Evolutionary conservation across 169 alveolate genomes (phyloP).

Genomic region (Blepharisma undulans): DNA sequence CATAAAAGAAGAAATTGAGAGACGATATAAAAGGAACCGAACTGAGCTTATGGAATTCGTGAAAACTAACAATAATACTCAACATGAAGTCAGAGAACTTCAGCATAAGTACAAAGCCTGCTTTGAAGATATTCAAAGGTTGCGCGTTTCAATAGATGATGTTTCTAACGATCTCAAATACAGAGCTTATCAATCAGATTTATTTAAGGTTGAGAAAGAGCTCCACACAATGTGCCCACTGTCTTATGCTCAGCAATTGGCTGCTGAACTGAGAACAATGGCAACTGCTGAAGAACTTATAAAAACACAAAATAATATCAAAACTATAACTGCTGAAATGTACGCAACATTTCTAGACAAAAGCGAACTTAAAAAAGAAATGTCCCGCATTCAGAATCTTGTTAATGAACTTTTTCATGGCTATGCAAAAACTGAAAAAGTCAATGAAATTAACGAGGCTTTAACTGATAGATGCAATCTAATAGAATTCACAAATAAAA

Average conservation of each 20-base stretch:
- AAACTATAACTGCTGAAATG: background rate
- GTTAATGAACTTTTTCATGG: background rate
- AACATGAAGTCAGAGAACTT: background rate
- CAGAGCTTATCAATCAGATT: slow-evolving; percentile 1
- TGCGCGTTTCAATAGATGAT: background rate
- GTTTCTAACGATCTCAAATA: background rate
- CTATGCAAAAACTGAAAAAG: background rate
- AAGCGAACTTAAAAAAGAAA: background rate
- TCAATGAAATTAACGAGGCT: background rate
- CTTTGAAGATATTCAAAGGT: background rate
- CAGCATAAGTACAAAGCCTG: background rate
- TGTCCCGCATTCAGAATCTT: background rate
- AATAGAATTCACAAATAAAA: background rate
- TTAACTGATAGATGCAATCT: background rate
- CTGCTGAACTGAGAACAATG: background rate
- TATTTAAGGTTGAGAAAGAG: background rate
- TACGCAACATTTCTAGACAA: background rate
- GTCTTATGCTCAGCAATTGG: background rate
- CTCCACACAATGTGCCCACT: background rate
- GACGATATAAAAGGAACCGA: background rate
- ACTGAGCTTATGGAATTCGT: background rate
- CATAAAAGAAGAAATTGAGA: background rate
- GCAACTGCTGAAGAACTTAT: background rate
- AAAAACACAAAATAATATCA: background rate
- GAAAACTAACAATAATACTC: background rate